These are phyloP conservation scores for Fusarium armeniacum DNA, from an alignment of 2,329 filamentous ascomycete species.

Conservation along the genomic window DNA sequence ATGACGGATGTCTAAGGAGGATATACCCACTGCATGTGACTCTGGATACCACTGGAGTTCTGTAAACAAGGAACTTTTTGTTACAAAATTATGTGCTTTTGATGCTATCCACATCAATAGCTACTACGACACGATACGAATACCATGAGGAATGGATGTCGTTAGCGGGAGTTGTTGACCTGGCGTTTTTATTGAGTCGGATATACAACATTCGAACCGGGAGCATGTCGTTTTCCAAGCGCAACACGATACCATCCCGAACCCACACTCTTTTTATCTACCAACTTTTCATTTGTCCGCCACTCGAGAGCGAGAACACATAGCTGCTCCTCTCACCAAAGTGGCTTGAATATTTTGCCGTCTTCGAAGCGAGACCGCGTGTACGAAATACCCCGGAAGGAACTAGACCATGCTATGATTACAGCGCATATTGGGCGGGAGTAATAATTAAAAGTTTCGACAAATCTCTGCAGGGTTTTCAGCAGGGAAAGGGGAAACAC, in stretches of 20 bases:
- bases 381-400: constrained; percentile 51
- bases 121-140: constrained; percentile 49
- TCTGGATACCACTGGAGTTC: constrained; percentile 53
- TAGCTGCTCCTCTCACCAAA: constrained; percentile 22
- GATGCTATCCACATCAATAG: constrained; percentile 39
- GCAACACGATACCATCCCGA: constrained; percentile 29
- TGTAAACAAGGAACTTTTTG: constrained; percentile 38
- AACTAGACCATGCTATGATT: constrained; percentile 50
- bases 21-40: constrained; percentile 46
- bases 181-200: constrained; percentile 47
- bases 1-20: constrained; percentile 70
- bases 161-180: constrained; percentile 34
- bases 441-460: constrained; percentile 49
- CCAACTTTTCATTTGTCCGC: constrained; percentile 35
- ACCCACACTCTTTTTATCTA: constrained; percentile 28
- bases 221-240: constrained; percentile 28
- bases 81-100: constrained; percentile 43
- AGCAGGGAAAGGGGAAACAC: constrained; percentile 40
- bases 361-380: constrained; percentile 50
- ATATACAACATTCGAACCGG: constrained; percentile 35
- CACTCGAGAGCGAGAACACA: constrained; percentile 11
- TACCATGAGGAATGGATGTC: constrained; percentile 50
- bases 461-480: constrained; percentile 36
- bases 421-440: constrained; percentile 48
- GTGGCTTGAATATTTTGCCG: constrained; percentile 44